A percentile compares a stretch with the other conserved stretches of the same genome.
Conservation (phyloP, 2,329 filamentous ascomycete species). For the Thielaviopsis populi region DNA sequence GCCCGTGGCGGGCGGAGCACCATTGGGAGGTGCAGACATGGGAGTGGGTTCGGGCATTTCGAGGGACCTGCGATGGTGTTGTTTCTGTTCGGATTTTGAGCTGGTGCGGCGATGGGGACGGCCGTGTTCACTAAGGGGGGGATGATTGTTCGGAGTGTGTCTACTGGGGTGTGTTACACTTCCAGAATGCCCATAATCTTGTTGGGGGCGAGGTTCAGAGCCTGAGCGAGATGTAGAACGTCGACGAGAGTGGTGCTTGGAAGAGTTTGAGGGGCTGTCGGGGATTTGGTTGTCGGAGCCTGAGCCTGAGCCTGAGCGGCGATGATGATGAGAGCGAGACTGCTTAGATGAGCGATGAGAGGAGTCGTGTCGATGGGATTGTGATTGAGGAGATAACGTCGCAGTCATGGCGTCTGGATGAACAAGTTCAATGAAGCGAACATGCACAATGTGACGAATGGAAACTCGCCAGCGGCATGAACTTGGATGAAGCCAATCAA, state of each 20-base stretch:
- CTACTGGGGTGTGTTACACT: slow-evolving; percentile 11
- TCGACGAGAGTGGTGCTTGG: slow-evolving; percentile 11
- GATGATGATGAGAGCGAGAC: slow-evolving; percentile 16
- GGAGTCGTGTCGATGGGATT: slow-evolving; percentile 14
- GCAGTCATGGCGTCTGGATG: slow-evolving; percentile 16
- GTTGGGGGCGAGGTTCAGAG: slow-evolving; percentile 13
- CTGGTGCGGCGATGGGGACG: slow-evolving; percentile 15
- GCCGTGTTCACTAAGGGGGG: slow-evolving; percentile 17
- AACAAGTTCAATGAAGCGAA: neutral
- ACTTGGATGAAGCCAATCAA: neutral
- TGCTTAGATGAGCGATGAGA: slow-evolving; percentile 13
- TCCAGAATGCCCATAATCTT: slow-evolving; percentile 15
- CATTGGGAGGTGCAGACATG: neutral
- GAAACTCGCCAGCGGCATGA: neutral
- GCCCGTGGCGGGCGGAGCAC: neutral
- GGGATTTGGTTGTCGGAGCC: slow-evolving; percentile 8
- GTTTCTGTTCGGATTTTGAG: slow-evolving; percentile 13
- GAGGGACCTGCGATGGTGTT: slow-evolving; percentile 9
- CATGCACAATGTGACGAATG: slow-evolving; percentile 7
- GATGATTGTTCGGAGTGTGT: slow-evolving; percentile 9
- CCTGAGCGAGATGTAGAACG: slow-evolving; percentile 12
- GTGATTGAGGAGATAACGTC: slow-evolving; percentile 15
- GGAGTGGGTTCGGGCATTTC: slow-evolving; percentile 15
- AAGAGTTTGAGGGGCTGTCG: slow-evolving; percentile 7
- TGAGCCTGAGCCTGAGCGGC: slow-evolving; percentile 15